phyloP scores from a whole-genome alignment of 345 rosid species.

The Salix arbutifolia region DNA sequence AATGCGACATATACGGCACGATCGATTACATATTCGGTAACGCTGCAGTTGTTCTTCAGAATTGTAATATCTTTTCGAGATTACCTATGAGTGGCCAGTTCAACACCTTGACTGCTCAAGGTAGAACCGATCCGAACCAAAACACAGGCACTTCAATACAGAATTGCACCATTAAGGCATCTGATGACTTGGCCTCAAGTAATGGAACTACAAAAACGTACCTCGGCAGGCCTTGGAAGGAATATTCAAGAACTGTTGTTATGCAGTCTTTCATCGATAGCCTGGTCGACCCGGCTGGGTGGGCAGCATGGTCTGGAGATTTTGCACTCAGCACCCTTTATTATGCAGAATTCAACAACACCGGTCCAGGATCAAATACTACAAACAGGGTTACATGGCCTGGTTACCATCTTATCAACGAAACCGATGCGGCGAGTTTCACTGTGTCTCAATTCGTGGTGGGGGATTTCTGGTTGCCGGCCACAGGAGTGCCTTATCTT shows the following conservation, averaged over 20 bases:
- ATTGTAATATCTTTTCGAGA: constrained; percentile 29
- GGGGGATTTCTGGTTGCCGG: no score
- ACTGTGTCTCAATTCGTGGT: no score
- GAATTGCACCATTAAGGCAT: constrained; percentile 26
- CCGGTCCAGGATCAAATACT: constrained; percentile 24
- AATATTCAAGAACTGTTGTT: constrained; percentile 34
- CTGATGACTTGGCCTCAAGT: constrained; percentile 29
- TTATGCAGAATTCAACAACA: constrained; percentile 35
- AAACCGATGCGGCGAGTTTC: no score
- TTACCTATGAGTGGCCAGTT: constrained; percentile 20
- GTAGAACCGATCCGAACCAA: constrained; percentile 43
- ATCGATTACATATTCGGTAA: constrained; percentile 56
- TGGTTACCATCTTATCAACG: no score
- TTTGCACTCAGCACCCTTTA: constrained; percentile 26
- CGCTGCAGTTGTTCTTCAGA: constrained; percentile 35
- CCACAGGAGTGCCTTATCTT: no score
- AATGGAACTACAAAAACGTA: constrained; percentile 10
- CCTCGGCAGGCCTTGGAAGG: constrained; percentile 39
- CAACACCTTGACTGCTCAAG: constrained; percentile 43
- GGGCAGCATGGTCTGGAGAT: constrained; percentile 25
- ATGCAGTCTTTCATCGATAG: constrained; percentile 29
- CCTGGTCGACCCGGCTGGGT: constrained; percentile 27
- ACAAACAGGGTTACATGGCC: constrained; percentile 29
- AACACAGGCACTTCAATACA: constrained; percentile 43
- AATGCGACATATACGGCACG: constrained; percentile 52